These are phyloP conservation scores for Magnusiomyces sp. DNA, from an alignment of 1,139 yeast species.

Conservation along the genomic window DNA sequence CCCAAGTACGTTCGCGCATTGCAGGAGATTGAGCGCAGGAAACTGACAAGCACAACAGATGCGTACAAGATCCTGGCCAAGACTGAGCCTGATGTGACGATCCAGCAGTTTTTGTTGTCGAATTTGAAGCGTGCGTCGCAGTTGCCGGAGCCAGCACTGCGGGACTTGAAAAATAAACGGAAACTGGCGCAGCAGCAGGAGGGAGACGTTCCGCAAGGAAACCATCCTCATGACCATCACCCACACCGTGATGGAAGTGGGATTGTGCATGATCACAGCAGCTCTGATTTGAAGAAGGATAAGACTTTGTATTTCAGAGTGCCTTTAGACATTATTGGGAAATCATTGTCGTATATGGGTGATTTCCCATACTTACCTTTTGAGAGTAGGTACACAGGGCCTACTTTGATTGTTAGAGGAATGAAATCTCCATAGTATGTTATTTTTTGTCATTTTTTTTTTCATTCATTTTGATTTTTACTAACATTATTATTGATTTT, in stretches of 20 bases:
- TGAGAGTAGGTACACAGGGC: constrained; percentile 54
- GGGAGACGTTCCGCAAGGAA: constrained; percentile 2
- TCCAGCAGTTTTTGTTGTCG: constrained; percentile 75
- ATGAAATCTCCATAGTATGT: constrained; percentile 51
- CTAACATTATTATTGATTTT: not conserved
- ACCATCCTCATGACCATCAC: constrained; percentile 3
- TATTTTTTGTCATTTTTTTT: not conserved
- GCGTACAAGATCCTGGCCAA: constrained; percentile 57
- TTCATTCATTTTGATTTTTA: not conserved
- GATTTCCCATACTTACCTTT: constrained; percentile 68
- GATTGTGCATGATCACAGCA: not conserved
- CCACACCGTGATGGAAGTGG: not conserved
- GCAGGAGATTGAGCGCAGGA: constrained; percentile 38
- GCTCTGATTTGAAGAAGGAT: not conserved
- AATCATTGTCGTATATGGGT: constrained; percentile 56
- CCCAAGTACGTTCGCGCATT: constrained; percentile 59
- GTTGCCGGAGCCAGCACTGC: constrained; percentile 11
- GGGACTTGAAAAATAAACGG: constrained; percentile 25
- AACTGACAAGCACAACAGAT: constrained; percentile 48
- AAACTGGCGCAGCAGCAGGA: constrained; percentile 11
- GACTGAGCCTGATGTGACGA: constrained; percentile 34
- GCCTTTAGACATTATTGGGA: constrained; percentile 61
- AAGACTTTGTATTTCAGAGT: constrained; percentile 38
- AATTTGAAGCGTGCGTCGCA: constrained; percentile 44
- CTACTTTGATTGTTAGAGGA: constrained; percentile 75